Conservation (phyloP, 2,329 filamentous ascomycete species). For the Colletotrichum limetticola region DNA sequence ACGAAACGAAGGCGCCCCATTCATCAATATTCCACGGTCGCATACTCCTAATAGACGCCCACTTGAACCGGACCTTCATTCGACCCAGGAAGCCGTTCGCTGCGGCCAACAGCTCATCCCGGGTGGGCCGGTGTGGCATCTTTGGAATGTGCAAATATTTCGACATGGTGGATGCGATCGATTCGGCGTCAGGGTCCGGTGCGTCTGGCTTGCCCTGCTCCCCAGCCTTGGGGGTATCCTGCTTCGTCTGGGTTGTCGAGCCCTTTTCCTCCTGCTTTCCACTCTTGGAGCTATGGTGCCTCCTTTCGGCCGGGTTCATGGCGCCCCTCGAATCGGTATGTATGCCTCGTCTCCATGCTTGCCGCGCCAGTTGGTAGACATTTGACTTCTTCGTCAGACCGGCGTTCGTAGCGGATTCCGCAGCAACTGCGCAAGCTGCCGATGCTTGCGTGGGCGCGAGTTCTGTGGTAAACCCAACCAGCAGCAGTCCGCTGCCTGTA, state of each 20-base stretch:
- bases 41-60: slow-evolving; percentile 94
- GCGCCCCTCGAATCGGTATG: slow-evolving; percentile 43
- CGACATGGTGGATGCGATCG: slow-evolving; percentile 63
- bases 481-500: slow-evolving; percentile 64
- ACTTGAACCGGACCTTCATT: slow-evolving; percentile 93
- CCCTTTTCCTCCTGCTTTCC: slow-evolving; percentile 36
- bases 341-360: slow-evolving; percentile 48
- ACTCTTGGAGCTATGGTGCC: slow-evolving; percentile 44
- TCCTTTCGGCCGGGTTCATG: slow-evolving; percentile 40
- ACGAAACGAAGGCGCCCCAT: slow-evolving; percentile 93
- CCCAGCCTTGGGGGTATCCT: slow-evolving; percentile 21
- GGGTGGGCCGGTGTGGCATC: slow-evolving; percentile 88
- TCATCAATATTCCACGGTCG: slow-evolving; percentile 96
- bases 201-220: slow-evolving; percentile 36
- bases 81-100: slow-evolving; percentile 94
- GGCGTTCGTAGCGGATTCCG: slow-evolving; percentile 47
- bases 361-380: slow-evolving; percentile 48
- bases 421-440: slow-evolving; percentile 51
- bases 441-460: slow-evolving; percentile 50
- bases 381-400: slow-evolving; percentile 43
- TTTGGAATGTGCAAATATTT: slow-evolving; percentile 72
- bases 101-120: slow-evolving; percentile 91
- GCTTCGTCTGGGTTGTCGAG: slow-evolving; percentile 7
- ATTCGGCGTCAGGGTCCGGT: slow-evolving; percentile 47
- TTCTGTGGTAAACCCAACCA: slow-evolving; percentile 56